phyloP scores from a whole-genome alignment of 495 filamentous ascomycete genomes.

The Penicillium roqueforti region DNA sequence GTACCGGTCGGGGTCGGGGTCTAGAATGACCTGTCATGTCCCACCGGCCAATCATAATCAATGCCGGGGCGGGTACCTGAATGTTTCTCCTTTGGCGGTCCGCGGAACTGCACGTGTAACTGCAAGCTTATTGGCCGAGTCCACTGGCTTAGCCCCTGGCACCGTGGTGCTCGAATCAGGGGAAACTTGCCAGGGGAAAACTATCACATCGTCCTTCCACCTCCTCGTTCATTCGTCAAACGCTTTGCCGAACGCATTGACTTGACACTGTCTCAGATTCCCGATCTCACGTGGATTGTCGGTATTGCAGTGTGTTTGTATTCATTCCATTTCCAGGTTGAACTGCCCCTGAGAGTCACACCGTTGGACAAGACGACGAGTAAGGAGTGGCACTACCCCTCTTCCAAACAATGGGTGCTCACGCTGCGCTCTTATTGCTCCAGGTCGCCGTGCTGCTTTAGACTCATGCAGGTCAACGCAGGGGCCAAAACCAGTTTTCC shows the following conservation, averaged over 20 bases:
- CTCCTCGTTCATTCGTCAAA: not conserved
- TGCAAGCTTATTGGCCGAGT: conserved; percentile 19
- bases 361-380: conserved; percentile 8
- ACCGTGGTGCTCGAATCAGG: conserved; percentile 25
- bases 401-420: conserved; percentile 1
- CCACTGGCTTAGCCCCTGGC: conserved; percentile 19
- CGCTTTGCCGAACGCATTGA: conserved; percentile 1
- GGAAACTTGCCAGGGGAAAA: conserved; percentile 9
- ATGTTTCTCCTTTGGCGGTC: conserved; percentile 14
- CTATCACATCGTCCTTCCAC: not conserved
- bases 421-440: conserved; percentile 5
- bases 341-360: conserved; percentile 3
- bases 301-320: too few relatives aligned
- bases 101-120: conserved; percentile 12
- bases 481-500: conserved; percentile 16
- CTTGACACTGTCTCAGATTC: conserved; percentile 20
- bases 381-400: conserved; percentile 12
- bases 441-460: conserved; percentile 3
- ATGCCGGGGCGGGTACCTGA: conserved; percentile 25
- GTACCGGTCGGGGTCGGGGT: not conserved
- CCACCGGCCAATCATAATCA: conserved; percentile 16
- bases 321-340: too few relatives aligned
- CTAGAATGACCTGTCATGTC: conserved; percentile 29
- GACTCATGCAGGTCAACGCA: conserved; percentile 16
- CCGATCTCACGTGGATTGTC: conserved; percentile 34